Base-by-base conservation (phyloP, 768 basidiomycete species). In the Filobasidium floriforme region DNA sequence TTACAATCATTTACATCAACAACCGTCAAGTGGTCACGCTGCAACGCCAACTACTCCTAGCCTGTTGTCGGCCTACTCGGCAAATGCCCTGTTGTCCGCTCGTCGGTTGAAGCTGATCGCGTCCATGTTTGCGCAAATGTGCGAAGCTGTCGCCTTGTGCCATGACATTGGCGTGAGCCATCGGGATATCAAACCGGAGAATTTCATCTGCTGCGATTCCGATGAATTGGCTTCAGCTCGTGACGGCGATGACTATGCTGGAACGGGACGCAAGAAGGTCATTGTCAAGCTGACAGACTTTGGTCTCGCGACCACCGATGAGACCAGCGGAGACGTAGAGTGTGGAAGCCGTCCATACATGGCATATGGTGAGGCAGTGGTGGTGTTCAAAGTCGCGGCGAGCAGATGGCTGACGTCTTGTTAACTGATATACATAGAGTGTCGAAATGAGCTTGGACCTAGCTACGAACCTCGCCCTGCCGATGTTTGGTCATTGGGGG, bases 91-190 rank as follows among this genome's bases (percentile, higher is more conserved):
- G 40, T 87, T 99, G 62, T 90, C 89, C 29, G 85, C 86, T 64
- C 88, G 88, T 46, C 88, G 94, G 66, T 85, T 99, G 32, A 88
- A 89, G 18, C 85, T 99, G 71, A 92, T 99, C 74, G 87, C 92
- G 2, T 88, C 89, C 76, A 99, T 99, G 94, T 98, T 99, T 79
- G 82, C 86, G 22, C 96, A 98, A 80, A 99, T 99, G 94, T 98
- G 94, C 76, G 90, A 93, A 69, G 93, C 94, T 52, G 93, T 99
- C 14, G 90, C 90, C 2, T 86, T 88, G 7, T 97, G 94, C 80
- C 94, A 99, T 76, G 87, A 87, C 19, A 86, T 88, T 68, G 87
- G 87, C 43, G 89, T 99, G 68, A 91, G 88, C 76, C 94, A 99
- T 77, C 86, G 94, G 68, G 94, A 99, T 79, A 97, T 99, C 84